phyloP scores from a whole-genome alignment of 805 yeast genomes.

The Barnettozyma californica region DNA sequence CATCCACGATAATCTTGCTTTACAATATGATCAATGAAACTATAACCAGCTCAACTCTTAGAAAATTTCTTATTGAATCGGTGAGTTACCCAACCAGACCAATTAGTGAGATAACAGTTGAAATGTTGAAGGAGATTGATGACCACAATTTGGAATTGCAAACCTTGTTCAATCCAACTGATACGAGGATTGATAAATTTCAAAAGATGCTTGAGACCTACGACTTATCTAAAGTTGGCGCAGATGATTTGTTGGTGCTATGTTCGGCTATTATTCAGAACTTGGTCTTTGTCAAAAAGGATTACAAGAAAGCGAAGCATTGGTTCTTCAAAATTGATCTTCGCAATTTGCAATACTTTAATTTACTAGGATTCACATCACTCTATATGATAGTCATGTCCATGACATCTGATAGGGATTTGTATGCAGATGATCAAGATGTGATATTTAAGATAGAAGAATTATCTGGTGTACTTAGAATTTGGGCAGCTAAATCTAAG shows the following conservation, averaged over 20 bases:
- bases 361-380: constrained; percentile 28
- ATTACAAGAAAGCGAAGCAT: constrained; percentile 18
- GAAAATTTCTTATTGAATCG: constrained; percentile 21
- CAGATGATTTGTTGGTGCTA: constrained; percentile 23
- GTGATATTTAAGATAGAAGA: constrained; percentile 26
- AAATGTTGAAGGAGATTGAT: constrained; percentile 12
- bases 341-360: constrained; percentile 12
- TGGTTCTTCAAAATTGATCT: constrained; percentile 24
- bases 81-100: constrained; percentile 17
- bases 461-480: constrained; percentile 28
- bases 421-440: constrained; percentile 14
- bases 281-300: constrained; percentile 21
- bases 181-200: constrained; percentile 19
- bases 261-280: constrained; percentile 27
- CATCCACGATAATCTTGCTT: constrained; percentile 14
- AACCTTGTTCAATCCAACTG: constrained; percentile 27
- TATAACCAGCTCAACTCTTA: constrained; percentile 18
- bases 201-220: constrained; percentile 18
- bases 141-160: constrained; percentile 20
- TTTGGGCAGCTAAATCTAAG: constrained; percentile 30
- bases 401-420: constrained; percentile 16
- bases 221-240: constrained; percentile 14
- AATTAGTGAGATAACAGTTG: constrained; percentile 14
- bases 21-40: constrained; percentile 20
- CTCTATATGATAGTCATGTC: constrained; percentile 22